These are phyloP conservation scores for Scutellaria galericulata DNA, from an alignment of 257 asterid species.

Conservation along the genomic window DNA sequence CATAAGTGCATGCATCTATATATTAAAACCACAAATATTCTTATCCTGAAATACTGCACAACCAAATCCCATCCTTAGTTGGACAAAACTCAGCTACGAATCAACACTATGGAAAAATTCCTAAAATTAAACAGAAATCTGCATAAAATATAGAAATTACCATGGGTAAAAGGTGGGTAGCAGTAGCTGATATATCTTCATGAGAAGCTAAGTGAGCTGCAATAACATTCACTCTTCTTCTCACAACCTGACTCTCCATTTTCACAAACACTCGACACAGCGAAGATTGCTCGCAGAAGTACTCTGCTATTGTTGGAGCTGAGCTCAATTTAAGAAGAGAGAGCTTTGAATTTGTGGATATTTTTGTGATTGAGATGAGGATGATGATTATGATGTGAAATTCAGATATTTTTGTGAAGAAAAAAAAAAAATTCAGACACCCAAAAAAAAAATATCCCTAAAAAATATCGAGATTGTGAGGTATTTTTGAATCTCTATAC, in stretches of 20 bases:
- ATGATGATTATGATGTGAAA: constrained; percentile 34
- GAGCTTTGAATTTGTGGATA: constrained; percentile 8
- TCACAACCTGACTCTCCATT: constrained; percentile 67
- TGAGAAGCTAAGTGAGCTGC: constrained; percentile 61
- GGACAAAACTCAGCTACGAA: constrained; percentile 2
- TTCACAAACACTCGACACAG: neutral
- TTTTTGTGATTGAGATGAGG: constrained; percentile 30
- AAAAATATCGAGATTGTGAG: constrained; percentile 27
- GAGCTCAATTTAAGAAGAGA: constrained; percentile 33
- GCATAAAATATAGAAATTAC: constrained; percentile 35
- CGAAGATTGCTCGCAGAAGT: neutral
- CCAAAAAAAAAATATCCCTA: constrained; percentile 26
- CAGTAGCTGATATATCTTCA: constrained; percentile 70
- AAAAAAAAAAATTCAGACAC: neutral
- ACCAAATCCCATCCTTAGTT: neutral
- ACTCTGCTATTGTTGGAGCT: neutral
- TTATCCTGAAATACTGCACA: neutral
- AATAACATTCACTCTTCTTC: constrained; percentile 65
- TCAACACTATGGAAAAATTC: neutral
- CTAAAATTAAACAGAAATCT: neutral
- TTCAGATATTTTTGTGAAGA: constrained; percentile 42
- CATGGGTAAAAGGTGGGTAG: constrained; percentile 80
- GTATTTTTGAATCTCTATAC: neutral
- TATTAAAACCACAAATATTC: neutral
- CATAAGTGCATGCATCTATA: neutral